phyloP scores from a whole-genome alignment of 176 grass and related monocot genomes.

The Echinochloa phyllopogon region DNA sequence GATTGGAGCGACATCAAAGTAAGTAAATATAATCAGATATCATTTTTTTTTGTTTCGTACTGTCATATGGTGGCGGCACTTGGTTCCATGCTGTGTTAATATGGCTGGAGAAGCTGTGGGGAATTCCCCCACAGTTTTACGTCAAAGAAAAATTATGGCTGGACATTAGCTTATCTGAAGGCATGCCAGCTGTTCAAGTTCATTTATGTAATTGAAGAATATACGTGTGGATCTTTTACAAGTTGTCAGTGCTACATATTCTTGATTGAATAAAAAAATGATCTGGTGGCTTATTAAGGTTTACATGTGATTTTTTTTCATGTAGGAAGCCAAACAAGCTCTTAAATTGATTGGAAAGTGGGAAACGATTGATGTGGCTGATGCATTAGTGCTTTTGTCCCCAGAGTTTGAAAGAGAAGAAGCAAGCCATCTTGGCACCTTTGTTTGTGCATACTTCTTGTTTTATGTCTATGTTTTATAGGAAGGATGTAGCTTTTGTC shows the following conservation, averaged over 20 bases:
- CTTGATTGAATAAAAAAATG: no score
- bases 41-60: background rate
- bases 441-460: slow-evolving; percentile 4
- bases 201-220: no score
- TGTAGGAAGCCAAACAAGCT: slow-evolving; percentile 89
- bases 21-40: background rate
- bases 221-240: no score
- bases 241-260: no score
- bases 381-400: slow-evolving; percentile 90
- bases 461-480: background rate
- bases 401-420: slow-evolving; percentile 85
- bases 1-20: slow-evolving; percentile 91
- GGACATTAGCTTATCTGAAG: no score
- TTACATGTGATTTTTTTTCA: no score
- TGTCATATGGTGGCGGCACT: background rate
- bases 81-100: no score
- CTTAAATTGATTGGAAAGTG: slow-evolving; percentile 83
- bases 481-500: background rate
- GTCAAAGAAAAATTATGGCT: no score
- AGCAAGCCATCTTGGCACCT: slow-evolving; percentile 44
- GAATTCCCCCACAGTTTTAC: no score
- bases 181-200: no score
- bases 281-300: no score
- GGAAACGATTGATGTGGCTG: slow-evolving; percentile 91
- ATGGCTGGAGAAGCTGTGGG: no score